Base-by-base conservation (phyloP, 805 yeast genomes). In the Torulaspora gathmanii region DNA sequence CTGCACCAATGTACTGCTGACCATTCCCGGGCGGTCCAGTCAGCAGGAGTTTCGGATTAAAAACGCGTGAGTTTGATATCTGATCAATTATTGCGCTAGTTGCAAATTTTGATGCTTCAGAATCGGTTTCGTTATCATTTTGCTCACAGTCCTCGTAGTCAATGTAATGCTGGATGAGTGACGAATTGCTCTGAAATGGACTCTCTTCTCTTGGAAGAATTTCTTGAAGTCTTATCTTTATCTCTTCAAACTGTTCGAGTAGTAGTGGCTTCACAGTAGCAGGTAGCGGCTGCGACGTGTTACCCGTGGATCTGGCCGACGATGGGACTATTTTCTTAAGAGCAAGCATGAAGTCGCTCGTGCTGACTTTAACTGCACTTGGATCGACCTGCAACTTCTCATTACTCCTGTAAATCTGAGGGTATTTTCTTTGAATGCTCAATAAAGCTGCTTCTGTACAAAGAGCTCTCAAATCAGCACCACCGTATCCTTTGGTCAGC, bases 381-480 rank as follows among this genome's bases (percentile, higher is more conserved):
- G 95, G 87, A 58, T 89, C 80, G 26, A 93, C 83, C 36, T 71
- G 64, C 34, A 91, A 71, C 60, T 89, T 91, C 38, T 84, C 85
- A 42, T 75, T 72, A 8, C 90, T 76, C 51, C 75, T 69, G 65
- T 93, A 93, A 36, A 93, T 91, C 65, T 93, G 98, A 0, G 99
- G 99, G 55, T 83, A 91, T 37, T 83, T 78, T 52, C 98, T 71
- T 66, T 91, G 97, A 33, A 93, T 91, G 57, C 96, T 83, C 57
- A 84, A 82, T 50, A 93, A 71, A 0, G 98, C 98, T 25, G 97
- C 90, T 62, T 93, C 99, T 0, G 98, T 91, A 63, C 98, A 89
- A 25, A 93, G 70, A 0, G 98, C 96, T 44, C 96, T 72, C 51
- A 93, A 70, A 64, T 93, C 99, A 2, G 99, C 98, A 70, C 99